Percentiles rank a stretch among this genome's conserved stretches.
phyloP scores from a whole-genome alignment of 805 yeast genomes.

The Lipomyces japonicus region DNA sequence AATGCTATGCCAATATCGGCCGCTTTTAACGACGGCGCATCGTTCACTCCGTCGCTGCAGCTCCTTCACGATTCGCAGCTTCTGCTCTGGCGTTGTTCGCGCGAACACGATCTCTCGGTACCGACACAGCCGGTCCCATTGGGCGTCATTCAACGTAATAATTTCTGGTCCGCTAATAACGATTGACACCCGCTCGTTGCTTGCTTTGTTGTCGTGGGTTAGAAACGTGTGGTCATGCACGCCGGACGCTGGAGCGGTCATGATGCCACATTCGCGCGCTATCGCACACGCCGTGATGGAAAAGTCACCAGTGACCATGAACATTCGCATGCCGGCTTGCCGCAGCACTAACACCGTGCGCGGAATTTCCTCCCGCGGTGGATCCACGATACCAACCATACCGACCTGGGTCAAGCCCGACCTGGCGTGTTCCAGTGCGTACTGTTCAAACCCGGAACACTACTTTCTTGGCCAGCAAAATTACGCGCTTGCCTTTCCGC shows the following conservation, averaged over 20 bases:
- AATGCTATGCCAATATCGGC: conserved; percentile 76
- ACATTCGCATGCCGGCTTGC: conserved; percentile 90
- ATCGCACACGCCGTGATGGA: conserved; percentile 60
- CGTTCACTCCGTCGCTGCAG: conserved; percentile 74
- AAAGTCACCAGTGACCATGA: conserved; percentile 82
- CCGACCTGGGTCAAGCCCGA: conserved; percentile 59
- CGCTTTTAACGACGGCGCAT: conserved; percentile 69
- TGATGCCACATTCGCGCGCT: conserved; percentile 59
- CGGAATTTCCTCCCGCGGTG: conserved; percentile 85
- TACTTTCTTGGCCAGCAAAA: conserved; percentile 3
- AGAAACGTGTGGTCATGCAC: not conserved
- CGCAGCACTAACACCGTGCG: conserved; percentile 66
- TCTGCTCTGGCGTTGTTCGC: conserved; percentile 49
- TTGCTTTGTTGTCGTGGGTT: not conserved
- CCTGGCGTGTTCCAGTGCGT: conserved; percentile 1
- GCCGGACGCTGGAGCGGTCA: conserved; percentile 29
- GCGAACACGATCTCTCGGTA: conserved; percentile 45
- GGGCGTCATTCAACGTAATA: conserved; percentile 33
- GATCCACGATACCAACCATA: conserved; percentile 90
- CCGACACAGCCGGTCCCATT: conserved; percentile 44
- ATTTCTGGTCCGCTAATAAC: conserved; percentile 14
- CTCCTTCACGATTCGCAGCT: conserved; percentile 47
- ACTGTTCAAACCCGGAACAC: not conserved
- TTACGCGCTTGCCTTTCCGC: conserved; percentile 36
- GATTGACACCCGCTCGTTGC: not conserved